Evolutionary conservation across 306 rosid species (phyloP).

Genomic region (Albizia julibrissin): DNA sequence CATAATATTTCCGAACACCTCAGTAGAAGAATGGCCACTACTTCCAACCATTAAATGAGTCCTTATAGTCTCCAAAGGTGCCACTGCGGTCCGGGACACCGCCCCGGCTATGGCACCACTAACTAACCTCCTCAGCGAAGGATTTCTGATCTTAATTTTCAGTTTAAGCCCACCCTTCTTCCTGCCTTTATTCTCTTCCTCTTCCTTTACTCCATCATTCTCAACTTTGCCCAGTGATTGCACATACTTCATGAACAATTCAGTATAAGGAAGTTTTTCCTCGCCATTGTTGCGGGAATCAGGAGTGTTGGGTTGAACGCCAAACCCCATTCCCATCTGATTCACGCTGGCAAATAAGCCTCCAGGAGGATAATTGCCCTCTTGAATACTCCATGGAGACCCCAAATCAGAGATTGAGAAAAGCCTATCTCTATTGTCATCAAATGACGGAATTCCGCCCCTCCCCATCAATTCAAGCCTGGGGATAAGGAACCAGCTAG

Average conservation of each 20-base stretch:
- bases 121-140: slow-evolving; percentile 75
- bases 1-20: slow-evolving; percentile 76
- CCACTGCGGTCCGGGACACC: slow-evolving; percentile 81
- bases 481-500: not conserved
- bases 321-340: slow-evolving; percentile 81
- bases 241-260: slow-evolving; percentile 58
- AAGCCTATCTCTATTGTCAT: slow-evolving; percentile 47
- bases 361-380: slow-evolving; percentile 44
- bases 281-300: slow-evolving; percentile 49
- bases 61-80: slow-evolving; percentile 96
- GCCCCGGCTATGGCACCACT: slow-evolving; percentile 97
- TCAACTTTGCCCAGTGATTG: slow-evolving; percentile 57
- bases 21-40: slow-evolving; percentile 69
- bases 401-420: slow-evolving; percentile 68
- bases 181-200: slow-evolving; percentile 37
- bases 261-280: slow-evolving; percentile 61
- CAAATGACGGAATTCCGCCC: slow-evolving; percentile 50
- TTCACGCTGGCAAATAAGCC: slow-evolving; percentile 81
- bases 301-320: slow-evolving; percentile 54
- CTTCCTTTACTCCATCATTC: slow-evolving; percentile 48
- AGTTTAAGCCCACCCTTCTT: slow-evolving; percentile 54
- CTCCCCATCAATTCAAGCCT: slow-evolving; percentile 64
- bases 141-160: slow-evolving; percentile 65
- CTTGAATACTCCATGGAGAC: slow-evolving; percentile 53
- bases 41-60: slow-evolving; percentile 98